Conservation (phyloP, 306 rosid genomes). For the Medicago lupulina region DNA sequence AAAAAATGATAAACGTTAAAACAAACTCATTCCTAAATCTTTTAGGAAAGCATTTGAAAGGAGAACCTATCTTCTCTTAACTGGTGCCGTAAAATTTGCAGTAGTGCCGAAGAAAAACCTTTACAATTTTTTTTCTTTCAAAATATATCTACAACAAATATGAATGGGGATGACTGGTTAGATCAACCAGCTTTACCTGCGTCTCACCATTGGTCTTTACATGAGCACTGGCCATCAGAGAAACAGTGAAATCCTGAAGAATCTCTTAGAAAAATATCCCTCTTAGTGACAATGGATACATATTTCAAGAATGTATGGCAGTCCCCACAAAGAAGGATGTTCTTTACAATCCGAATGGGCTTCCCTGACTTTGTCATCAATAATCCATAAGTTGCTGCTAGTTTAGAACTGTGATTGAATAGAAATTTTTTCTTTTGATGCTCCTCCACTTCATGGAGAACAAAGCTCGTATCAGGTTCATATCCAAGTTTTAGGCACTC, state of each 20-base stretch:
- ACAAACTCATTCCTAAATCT: background rate
- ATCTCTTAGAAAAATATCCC: constrained; percentile 72
- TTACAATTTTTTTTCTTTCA: background rate
- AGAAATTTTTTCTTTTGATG: constrained; percentile 71
- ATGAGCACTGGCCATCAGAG: constrained; percentile 77
- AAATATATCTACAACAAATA: constrained; percentile 5
- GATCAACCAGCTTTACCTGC: constrained; percentile 14
- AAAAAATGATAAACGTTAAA: background rate
- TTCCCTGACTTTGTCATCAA: constrained; percentile 66
- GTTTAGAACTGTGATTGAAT: constrained; percentile 74
- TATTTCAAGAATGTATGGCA: constrained; percentile 81
- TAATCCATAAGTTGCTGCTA: constrained; percentile 78
- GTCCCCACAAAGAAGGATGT: constrained; percentile 83
- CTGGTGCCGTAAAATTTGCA: constrained; percentile 5
- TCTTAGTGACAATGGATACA: constrained; percentile 68
- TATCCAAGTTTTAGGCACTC: constrained; percentile 86
- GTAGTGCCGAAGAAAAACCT: background rate
- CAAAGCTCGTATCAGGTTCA: constrained; percentile 77
- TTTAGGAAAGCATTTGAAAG: constrained; percentile 8
- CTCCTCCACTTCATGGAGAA: constrained; percentile 91
- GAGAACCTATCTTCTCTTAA: background rate
- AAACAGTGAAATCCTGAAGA: constrained; percentile 87
- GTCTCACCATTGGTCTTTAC: constrained; percentile 76
- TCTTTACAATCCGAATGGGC: constrained; percentile 76
- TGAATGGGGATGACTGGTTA: constrained; percentile 5